phyloP scores from a whole-genome alignment of 768 basidiomycete genomes.

The Pleurotus platypus region DNA sequence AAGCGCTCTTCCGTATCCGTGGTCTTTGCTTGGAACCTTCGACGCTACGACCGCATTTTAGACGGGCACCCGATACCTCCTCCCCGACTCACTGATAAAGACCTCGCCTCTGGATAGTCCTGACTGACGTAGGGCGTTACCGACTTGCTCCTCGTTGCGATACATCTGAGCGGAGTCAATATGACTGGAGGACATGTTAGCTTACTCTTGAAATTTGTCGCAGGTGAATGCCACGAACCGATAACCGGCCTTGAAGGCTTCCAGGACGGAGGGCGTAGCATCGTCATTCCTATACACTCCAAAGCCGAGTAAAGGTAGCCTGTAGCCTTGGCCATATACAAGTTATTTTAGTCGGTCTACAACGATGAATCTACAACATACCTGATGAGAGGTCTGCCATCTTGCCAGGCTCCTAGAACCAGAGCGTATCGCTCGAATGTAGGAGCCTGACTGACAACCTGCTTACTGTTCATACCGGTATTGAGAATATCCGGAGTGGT shows the following conservation, averaged over 20 bases:
- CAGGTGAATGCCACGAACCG: constrained; percentile 27
- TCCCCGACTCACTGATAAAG: constrained; percentile 56
- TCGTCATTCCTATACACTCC: constrained; percentile 59
- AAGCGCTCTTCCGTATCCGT: constrained; percentile 6
- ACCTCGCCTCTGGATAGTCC: constrained; percentile 44
- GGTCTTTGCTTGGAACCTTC: constrained; percentile 9
- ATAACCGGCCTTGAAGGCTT: constrained; percentile 58
- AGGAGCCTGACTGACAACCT: too few relatives aligned
- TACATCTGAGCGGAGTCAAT: constrained; percentile 60
- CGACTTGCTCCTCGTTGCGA: constrained; percentile 48
- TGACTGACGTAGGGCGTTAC: constrained; percentile 45
- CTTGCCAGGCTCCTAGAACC: too few relatives aligned
- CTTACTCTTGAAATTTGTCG: neutral
- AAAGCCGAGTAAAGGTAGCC: constrained; percentile 57
- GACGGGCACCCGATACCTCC: neutral
- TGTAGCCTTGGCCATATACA: constrained; percentile 27
- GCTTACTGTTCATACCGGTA: too few relatives aligned
- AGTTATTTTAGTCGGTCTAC: neutral
- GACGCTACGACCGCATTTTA: constrained; percentile 7
- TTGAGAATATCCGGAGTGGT: too few relatives aligned
- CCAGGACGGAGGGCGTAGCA: constrained; percentile 42
- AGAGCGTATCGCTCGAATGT: too few relatives aligned
- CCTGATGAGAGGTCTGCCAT: constrained; percentile 17
- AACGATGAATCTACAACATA: constrained; percentile 2
- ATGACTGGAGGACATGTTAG: constrained; percentile 32